Evolutionary conservation across 352 stramenopile species (phyloP).

Genomic region (Globisporangium solare): DNA sequence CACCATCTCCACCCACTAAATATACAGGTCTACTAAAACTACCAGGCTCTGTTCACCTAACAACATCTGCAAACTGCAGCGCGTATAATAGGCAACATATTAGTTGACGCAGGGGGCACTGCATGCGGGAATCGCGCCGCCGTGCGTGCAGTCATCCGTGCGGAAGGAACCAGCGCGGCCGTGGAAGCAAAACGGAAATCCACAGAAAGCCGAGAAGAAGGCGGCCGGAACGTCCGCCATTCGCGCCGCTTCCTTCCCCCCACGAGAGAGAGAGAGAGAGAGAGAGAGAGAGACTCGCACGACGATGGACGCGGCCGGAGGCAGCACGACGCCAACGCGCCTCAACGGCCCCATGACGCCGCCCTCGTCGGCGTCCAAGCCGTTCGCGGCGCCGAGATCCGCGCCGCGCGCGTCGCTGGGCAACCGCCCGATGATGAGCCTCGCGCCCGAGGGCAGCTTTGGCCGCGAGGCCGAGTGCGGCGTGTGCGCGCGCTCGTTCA

Average conservation of each 20-base stretch:
- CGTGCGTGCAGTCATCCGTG: not conserved
- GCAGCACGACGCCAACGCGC: slow-evolving; percentile 11
- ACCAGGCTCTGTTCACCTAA: no score
- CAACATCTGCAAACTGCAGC: no score
- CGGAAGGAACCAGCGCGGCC: not conserved
- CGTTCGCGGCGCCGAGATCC: slow-evolving; percentile 2
- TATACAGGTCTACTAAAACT: not conserved
- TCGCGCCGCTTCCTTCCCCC: no score
- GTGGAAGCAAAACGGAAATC: not conserved
- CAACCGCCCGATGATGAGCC: slow-evolving; percentile 25
- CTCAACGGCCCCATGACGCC: slow-evolving; percentile 11
- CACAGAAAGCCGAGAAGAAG: not conserved
- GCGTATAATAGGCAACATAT: no score
- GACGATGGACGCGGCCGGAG: not conserved
- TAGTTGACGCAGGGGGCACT: not conserved
- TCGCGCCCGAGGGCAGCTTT: slow-evolving; percentile 48
- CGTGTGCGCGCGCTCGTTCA: slow-evolving; percentile 76
- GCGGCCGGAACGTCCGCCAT: not conserved
- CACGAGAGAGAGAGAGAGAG: no score
- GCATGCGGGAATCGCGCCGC: no score
- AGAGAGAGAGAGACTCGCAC: no score
- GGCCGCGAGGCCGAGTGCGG: slow-evolving; percentile 69
- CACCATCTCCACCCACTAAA: not conserved
- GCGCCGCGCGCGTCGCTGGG: slow-evolving; percentile 22
- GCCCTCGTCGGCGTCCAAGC: slow-evolving; percentile 4